phyloP scores from a whole-genome alignment of 2,329 filamentous ascomycete genomes.

The Nemania serpens region DNA sequence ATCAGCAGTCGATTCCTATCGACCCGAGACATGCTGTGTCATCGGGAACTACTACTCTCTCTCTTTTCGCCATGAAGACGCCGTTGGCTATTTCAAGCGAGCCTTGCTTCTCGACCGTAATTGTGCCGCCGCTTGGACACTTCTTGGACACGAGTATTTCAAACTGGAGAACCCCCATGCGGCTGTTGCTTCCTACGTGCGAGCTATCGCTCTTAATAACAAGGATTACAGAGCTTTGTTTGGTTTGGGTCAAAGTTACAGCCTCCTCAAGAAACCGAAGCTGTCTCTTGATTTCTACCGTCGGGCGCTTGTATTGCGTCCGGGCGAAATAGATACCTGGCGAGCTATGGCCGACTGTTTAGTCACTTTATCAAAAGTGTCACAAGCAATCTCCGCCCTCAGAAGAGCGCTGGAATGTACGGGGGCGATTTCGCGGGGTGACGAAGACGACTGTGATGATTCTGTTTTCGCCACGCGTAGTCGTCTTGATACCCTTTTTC shows the following conservation, averaged over 20 bases:
- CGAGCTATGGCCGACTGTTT: constrained; percentile 2
- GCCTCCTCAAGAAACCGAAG: not conserved
- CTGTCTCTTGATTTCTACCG: not conserved
- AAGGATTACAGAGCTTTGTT: constrained; percentile 1
- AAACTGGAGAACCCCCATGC: constrained; percentile 9
- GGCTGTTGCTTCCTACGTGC: not conserved
- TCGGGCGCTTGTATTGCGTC: not conserved
- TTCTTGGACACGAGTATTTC: constrained; percentile 14
- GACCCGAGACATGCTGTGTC: constrained; percentile 11
- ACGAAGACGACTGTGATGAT: too few species aligned
- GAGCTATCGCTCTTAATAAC: not conserved
- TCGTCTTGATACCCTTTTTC: too few species aligned
- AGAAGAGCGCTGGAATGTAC: not conserved
- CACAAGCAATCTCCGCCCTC: not conserved
- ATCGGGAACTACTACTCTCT: constrained; percentile 9
- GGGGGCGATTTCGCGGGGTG: too few species aligned
- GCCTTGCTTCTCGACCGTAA: constrained; percentile 2
- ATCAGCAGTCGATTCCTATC: constrained; percentile 11
- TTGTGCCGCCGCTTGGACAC: constrained; percentile 5
- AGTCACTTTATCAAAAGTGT: not conserved
- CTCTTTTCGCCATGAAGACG: not conserved
- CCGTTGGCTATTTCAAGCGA: not conserved
- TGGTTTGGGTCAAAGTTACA: constrained; percentile 5
- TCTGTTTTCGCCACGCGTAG: too few species aligned
- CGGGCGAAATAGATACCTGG: not conserved